Conservation (phyloP, 148 eudicot species). For the Cornus kousa region DNA sequence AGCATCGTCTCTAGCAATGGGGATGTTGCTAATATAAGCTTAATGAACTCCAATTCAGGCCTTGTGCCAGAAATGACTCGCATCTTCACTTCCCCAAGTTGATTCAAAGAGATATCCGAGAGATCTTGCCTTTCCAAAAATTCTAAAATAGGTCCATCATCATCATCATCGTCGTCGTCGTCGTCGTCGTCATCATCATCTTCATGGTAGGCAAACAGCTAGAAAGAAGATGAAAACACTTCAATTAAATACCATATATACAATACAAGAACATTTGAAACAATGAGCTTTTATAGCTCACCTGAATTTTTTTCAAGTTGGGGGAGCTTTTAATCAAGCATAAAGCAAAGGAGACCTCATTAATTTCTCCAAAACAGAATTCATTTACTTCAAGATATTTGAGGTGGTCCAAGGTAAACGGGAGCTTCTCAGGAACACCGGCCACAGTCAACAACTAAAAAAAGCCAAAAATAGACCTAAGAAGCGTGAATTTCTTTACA, state of each 20-base stretch:
- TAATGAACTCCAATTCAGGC: not conserved
- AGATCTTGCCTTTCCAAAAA: not conserved
- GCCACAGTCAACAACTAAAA: not conserved
- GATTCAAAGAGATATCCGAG: conserved; percentile 1
- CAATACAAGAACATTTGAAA: too few relatives aligned
- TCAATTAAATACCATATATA: too few relatives aligned
- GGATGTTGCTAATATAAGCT: too few relatives aligned
- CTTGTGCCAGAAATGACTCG: not conserved
- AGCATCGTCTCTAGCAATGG: not conserved
- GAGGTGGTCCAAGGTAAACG: not conserved
- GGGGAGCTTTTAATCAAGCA: too few relatives aligned
- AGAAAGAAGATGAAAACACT: not conserved
- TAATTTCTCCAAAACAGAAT: not conserved
- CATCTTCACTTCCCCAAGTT: conserved; percentile 6
- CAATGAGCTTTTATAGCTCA: too few relatives aligned
- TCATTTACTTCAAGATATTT: not conserved
- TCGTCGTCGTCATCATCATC: too few relatives aligned
- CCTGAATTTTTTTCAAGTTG: too few relatives aligned
- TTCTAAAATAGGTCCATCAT: not conserved
- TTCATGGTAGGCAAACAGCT: not conserved
- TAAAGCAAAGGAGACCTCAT: not conserved
- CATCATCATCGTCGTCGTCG: not conserved
- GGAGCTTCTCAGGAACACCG: not conserved
- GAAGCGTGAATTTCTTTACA: not conserved
- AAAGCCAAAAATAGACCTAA: not conserved